Evolutionary conservation across 805 yeast genomes (phyloP).

Genomic region (Novakomyces olei): DNA sequence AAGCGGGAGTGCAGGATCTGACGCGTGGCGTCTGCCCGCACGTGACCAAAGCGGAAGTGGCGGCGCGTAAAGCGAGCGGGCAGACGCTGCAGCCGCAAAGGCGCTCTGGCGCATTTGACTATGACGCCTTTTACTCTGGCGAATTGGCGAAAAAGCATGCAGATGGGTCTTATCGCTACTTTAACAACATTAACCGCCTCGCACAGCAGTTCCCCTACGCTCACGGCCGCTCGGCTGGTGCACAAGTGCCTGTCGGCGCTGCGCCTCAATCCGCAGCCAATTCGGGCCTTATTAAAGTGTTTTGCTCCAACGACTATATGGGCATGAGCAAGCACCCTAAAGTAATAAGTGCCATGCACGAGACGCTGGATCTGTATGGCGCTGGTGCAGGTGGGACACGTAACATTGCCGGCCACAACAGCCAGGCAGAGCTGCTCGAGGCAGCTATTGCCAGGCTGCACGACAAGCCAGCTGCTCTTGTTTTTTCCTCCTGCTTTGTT

Average conservation of each 20-base stretch:
- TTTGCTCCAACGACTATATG: constrained; percentile 14
- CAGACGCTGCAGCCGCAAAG: not conserved
- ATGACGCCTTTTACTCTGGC: constrained; percentile 39
- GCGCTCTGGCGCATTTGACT: constrained; percentile 15
- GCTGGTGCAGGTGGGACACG: constrained; percentile 99
- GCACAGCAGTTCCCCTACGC: constrained; percentile 89
- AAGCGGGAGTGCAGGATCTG: not conserved
- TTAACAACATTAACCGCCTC: constrained; percentile 89
- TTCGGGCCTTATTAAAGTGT: not conserved
- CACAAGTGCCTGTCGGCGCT: constrained; percentile 87
- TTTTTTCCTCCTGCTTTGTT: constrained; percentile 85
- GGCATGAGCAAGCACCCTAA: constrained; percentile 75
- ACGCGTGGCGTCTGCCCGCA: not conserved
- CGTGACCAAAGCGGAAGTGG: not conserved
- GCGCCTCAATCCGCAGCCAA: no score
- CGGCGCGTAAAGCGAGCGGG: not conserved
- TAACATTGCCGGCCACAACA: constrained; percentile 94
- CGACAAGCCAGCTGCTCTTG: constrained; percentile 85
- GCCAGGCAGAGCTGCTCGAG: constrained; percentile 72
- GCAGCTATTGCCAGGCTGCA: constrained; percentile 73
- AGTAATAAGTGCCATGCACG: constrained; percentile 55
- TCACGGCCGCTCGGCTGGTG: constrained; percentile 63
- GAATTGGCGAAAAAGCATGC: constrained; percentile 53
- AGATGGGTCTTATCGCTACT: constrained; percentile 85
- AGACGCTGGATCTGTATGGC: constrained; percentile 70